Percentiles rank a stretch among this genome's conserved stretches.
Conservation (phyloP, 2,329 filamentous ascomycete genomes). For the Paracorniculantispora psalliotae region DNA sequence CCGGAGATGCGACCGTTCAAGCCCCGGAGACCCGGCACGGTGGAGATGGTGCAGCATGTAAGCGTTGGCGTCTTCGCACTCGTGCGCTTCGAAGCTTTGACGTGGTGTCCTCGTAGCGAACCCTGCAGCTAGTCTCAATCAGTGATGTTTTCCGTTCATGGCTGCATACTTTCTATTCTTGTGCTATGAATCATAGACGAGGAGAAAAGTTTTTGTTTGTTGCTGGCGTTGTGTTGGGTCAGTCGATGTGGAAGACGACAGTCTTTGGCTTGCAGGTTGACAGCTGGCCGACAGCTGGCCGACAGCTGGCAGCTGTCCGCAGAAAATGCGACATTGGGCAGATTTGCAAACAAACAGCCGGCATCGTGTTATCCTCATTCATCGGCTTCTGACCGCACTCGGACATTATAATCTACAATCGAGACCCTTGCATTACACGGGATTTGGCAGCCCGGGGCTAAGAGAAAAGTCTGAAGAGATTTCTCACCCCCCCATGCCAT, state of each 20-base stretch:
- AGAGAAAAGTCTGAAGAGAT: not conserved
- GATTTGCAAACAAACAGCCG: not conserved
- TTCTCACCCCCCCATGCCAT: no score
- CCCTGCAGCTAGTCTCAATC: not conserved
- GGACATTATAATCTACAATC: not conserved
- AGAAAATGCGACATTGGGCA: not conserved
- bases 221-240: not conserved
- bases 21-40: not conserved
- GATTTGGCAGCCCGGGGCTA: not conserved
- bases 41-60: not conserved
- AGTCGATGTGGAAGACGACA: not conserved
- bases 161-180: not conserved
- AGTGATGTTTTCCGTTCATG: not conserved
- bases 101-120: not conserved
- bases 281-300: conserved; percentile 3
- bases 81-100: not conserved
- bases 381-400: not conserved
- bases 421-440: not conserved
- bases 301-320: not conserved
- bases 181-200: no score
- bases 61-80: not conserved
- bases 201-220: not conserved
- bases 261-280: not conserved
- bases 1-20: not conserved
- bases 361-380: not conserved